These are phyloP conservation scores for Graphilbum fragrans DNA, from an alignment of 2,329 filamentous ascomycete species.

Conservation along the genomic window DNA sequence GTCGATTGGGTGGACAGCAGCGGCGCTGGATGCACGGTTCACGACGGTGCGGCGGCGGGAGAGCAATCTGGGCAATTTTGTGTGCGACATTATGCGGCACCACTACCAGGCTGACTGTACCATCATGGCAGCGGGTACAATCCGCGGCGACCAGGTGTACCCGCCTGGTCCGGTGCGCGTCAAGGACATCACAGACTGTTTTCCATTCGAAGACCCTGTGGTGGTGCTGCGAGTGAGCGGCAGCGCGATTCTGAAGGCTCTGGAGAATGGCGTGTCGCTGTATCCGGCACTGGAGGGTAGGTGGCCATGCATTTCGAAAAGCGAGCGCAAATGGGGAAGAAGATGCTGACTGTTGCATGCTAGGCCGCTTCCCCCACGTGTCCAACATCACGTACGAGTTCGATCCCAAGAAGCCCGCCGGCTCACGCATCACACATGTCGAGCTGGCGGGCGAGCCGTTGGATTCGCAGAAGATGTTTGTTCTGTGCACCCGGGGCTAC, in stretches of 20 bases:
- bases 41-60: constrained; percentile 66
- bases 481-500: constrained; percentile 71
- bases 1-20: constrained; percentile 70
- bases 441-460: constrained; percentile 49
- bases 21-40: constrained; percentile 76
- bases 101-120: constrained; percentile 73
- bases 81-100: constrained; percentile 80
- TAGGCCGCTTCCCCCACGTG: constrained; percentile 69
- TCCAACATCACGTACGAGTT: constrained; percentile 70
- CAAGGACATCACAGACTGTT: constrained; percentile 78
- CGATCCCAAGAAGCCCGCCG: constrained; percentile 47
- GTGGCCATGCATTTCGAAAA: neutral
- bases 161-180: constrained; percentile 65
- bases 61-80: constrained; percentile 81
- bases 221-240: constrained; percentile 65
- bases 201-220: constrained; percentile 85
- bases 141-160: constrained; percentile 81
- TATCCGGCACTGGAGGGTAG: constrained; percentile 71
- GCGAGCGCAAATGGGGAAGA: neutral
- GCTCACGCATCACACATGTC: constrained; percentile 50
- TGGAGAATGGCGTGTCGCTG: constrained; percentile 72
- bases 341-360: constrained; percentile 1
- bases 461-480: constrained; percentile 52
- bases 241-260: constrained; percentile 59
- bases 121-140: constrained; percentile 76